A percentile compares a stretch with the other conserved stretches of the same genome.
Conservation (phyloP, 768 basidiomycete genomes). For the Galerina marginata region DNA sequence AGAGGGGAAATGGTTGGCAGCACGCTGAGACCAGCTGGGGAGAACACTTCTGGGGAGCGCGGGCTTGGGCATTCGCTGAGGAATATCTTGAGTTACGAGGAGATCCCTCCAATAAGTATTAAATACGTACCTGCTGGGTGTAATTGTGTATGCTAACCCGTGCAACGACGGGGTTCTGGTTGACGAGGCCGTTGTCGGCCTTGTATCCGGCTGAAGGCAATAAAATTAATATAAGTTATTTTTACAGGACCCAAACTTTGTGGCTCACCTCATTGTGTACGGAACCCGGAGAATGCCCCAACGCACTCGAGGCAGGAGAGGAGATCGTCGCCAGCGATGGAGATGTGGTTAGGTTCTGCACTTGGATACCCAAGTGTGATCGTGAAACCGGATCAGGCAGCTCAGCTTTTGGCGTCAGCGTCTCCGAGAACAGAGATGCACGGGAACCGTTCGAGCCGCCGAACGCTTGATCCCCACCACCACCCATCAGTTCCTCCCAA, state of each 20-base stretch:
- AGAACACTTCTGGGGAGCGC: constrained; percentile 38
- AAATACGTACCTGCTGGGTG: constrained; percentile 29
- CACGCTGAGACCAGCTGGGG: constrained; percentile 38
- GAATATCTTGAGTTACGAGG: background rate
- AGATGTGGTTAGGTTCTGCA: constrained; percentile 13
- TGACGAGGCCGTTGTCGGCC: constrained; percentile 29
- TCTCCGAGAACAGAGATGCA: constrained; percentile 12
- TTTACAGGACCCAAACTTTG: background rate
- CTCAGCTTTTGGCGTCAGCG: constrained; percentile 13
- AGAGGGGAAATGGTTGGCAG: constrained; percentile 42
- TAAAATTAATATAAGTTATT: background rate
- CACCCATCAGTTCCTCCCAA: constrained; percentile 22
- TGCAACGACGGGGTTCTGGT: constrained; percentile 9
- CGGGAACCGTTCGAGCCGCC: background rate
- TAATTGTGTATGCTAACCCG: constrained; percentile 24
- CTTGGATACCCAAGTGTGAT: background rate
- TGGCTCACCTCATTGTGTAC: constrained; percentile 17
- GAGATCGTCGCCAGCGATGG: constrained; percentile 26
- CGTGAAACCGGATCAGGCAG: constrained; percentile 1
- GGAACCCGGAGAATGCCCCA: constrained; percentile 22
- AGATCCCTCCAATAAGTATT: no score
- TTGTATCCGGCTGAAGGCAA: constrained; percentile 24
- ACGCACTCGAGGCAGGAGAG: constrained; percentile 26
- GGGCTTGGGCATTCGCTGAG: constrained; percentile 26
- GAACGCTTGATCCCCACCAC: background rate